Base-by-base conservation (phyloP, 2,329 filamentous ascomycete species). In the Fusarium mexicanum region DNA sequence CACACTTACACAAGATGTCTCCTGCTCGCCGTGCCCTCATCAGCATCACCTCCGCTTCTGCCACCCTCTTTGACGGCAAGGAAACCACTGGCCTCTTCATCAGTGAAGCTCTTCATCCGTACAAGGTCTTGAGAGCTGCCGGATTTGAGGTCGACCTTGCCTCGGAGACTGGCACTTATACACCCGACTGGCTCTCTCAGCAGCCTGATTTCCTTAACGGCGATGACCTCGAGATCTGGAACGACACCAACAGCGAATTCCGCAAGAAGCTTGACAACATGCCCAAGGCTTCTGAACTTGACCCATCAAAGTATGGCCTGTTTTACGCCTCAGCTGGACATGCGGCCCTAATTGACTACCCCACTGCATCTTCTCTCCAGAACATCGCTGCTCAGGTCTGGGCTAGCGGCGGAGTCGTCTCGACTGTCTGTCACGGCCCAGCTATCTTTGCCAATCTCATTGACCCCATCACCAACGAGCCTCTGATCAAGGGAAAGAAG, bases 191-290 rank as follows among this genome's bases (percentile, higher is more conserved):
- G 66, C 65, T 69, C 2, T 69, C 66, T 1, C 66, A 69, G 6
- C 66, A 69, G 9, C 48, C 64, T 4, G 66, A 69, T 20, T 69
- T 69, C n/a, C 66, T 69, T 12, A 69, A 50, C 3, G 66, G 64
- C 14, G 69, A 72, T 3, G 69, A 72, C 5, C 22, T 68, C 1
- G 7, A 64, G 11, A 54, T 20, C 11, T 87, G 83, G 83, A 81
- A 85, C 13, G 79, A 87, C 60, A 50, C 60, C 26, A 76, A 75
- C 68, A 83, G 84, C 71, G 83, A 83, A 12, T 87, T 87, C 77
- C 80, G 84, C 61, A 78, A 80, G 58, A 86, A 86, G 76, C 78
- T 87, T 16, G 85, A 86, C 73, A 80, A 81, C 41, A 79, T 86
- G 74, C 71, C 79, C 57, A 84, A 82, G 65, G 81, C 85, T 4